Conservation (phyloP, 768 basidiomycete genomes). For the Pisolithus marmoratus region DNA sequence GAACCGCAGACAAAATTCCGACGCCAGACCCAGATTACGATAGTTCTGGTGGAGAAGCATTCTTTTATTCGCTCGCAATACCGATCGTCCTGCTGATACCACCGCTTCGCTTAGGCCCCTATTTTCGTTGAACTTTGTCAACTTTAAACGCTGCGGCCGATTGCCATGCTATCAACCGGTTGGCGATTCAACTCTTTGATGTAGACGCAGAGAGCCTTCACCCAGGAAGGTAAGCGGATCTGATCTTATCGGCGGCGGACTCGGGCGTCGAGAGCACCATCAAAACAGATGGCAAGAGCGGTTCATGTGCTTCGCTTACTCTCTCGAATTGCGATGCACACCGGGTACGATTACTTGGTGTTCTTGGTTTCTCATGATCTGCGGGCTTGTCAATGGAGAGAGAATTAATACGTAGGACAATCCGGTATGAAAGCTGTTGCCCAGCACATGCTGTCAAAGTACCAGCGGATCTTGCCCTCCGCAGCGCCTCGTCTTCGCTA, state of each 20-base stretch:
- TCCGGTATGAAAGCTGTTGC: conserved; percentile 44
- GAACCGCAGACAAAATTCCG: too few relatives aligned
- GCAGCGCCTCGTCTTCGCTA: conserved; percentile 47
- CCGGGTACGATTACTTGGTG: conserved; percentile 36
- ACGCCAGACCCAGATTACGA: too few relatives aligned
- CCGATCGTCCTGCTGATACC: conserved; percentile 3
- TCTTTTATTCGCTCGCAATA: conserved; percentile 27
- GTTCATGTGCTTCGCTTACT: conserved; percentile 76
- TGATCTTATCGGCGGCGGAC: conserved; percentile 75
- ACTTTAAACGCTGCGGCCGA: conserved; percentile 77
- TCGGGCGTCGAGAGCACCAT: conserved; percentile 79
- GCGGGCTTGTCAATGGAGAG: too few relatives aligned
- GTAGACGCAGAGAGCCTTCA: conserved; percentile 71
- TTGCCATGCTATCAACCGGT: conserved; percentile 79
- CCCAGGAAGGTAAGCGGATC: conserved; percentile 69
- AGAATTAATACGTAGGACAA: too few relatives aligned
- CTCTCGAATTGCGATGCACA: conserved; percentile 74
- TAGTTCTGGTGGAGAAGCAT: conserved; percentile 35
- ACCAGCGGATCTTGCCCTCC: conserved; percentile 40
- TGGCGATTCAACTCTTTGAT: conserved; percentile 59
- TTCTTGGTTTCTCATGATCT: not conserved
- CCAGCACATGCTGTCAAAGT: conserved; percentile 51
- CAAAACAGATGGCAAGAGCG: too few relatives aligned
- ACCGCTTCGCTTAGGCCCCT: conserved; percentile 12
- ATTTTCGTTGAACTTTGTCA: conserved; percentile 56